Percentiles rank a stretch among this genome's conserved stretches.
Conservation (phyloP, 208 protist genomes). For the Jaenimonas drosophilae region DNA sequence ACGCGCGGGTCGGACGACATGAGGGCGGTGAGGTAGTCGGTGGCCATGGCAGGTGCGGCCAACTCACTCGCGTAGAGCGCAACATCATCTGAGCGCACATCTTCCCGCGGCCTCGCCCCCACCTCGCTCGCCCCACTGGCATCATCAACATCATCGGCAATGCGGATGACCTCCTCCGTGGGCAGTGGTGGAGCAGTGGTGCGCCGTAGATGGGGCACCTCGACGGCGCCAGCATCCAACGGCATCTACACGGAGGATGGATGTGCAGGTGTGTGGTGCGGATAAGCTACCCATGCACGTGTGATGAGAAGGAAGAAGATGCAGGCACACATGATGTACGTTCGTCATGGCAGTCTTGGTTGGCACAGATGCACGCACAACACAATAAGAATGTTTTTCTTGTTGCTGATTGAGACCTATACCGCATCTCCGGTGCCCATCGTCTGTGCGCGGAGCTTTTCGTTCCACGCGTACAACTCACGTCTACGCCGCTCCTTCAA, state of each 20-base stretch:
- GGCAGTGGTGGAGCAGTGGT: too few relatives aligned
- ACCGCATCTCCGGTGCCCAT: constrained; percentile 23
- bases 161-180: too few relatives aligned
- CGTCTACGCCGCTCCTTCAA: constrained; percentile 47
- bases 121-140: constrained; percentile 3
- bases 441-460: constrained; percentile 18
- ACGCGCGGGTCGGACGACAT: constrained; percentile 64
- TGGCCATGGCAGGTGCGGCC: neutral
- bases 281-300: too few relatives aligned
- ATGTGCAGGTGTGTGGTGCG: too few relatives aligned
- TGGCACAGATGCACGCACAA: neutral
- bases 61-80: constrained; percentile 3
- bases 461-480: constrained; percentile 81
- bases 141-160: too few relatives aligned
- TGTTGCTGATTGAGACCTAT: constrained; percentile 5
- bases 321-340: too few relatives aligned
- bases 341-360: neutral
- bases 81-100: constrained; percentile 5
- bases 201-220: too few relatives aligned
- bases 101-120: too few relatives aligned
- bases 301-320: too few relatives aligned
- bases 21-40: constrained; percentile 34
- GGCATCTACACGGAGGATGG: too few relatives aligned
- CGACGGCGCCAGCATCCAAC: too few relatives aligned
- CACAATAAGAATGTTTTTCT: neutral